Base-by-base conservation (phyloP, 176 grass and related monocot genomes). In the Saccharum spontaneum region DNA sequence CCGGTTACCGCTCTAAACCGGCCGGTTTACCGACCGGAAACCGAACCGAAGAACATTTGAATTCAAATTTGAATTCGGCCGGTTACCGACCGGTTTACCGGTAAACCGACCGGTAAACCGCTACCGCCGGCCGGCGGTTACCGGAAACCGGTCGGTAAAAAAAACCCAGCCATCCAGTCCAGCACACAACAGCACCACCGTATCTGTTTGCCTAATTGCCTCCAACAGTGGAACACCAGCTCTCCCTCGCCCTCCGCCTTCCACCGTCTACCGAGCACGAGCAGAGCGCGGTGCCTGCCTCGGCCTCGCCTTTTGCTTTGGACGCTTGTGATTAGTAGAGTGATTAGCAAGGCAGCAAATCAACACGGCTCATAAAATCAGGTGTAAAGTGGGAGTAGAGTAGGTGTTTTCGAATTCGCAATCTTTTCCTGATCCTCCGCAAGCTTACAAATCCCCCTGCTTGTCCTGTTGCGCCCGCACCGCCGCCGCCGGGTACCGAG, bases 361-460 rank as follows among this genome's bases (percentile, higher is more conserved):
- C 10, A 45, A 70, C 10, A 54, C 28, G 15, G 4, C 8, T 63
- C 13, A 0, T 30, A 9, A 6, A 7, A 7, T 4, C 3, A 16
- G 71, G 13, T 16, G 23, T 49, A 31, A 76, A 64, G 74, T 41
- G 45, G 69, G 2, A 34, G 28, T 4, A 18, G 2, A 34, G 28
- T 4, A 18, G 20, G 7, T 22, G 20, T 74, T 76, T 84, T 90
- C 62, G 66, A 81, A 78, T 81, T 81, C 37, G 70, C 87, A 61
- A 70, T 76, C 83, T 73, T 39, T 66, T 84, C 46, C 46, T 37
- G 30, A 46, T 50, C 16, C 11, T 36, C 76, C 61, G 12, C 70
- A 84, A 76, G 81, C 6, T 17, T 76, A 80, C 85, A 84, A 84
- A 90, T 80, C 85, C 50, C 40, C 39, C 2, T 36, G 85, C 52